A percentile compares a stretch with the other conserved stretches of the same genome.
Evolutionary conservation across 2,329 filamentous ascomycete species (phyloP).

Genomic region (Talaromyces sp.): DNA sequence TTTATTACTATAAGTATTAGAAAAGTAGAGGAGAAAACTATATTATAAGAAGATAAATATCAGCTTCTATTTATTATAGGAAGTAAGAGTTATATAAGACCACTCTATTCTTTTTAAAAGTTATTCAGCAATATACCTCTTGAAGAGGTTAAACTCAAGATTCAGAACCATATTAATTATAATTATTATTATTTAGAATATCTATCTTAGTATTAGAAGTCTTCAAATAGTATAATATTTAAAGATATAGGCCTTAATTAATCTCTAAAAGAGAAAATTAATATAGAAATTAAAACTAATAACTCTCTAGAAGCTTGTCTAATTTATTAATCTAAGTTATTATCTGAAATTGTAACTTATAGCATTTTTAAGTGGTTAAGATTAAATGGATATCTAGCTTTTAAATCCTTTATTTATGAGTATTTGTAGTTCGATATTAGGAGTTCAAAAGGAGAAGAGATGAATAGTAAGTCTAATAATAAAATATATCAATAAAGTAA

Average conservation of each 20-base stretch:
- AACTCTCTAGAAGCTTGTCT: neutral
- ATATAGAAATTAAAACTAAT: neutral
- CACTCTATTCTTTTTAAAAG: too few species aligned
- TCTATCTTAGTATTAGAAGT: too few species aligned
- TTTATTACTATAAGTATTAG: too few species aligned
- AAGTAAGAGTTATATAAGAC: too few species aligned
- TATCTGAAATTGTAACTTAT: slow-evolving; percentile 9
- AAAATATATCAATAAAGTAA: neutral
- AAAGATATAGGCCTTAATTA: neutral
- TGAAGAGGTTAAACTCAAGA: too few species aligned
- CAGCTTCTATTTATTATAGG: too few species aligned
- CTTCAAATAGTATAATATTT: too few species aligned
- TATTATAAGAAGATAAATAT: too few species aligned
- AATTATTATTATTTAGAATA: too few species aligned
- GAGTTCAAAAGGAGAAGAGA: neutral
- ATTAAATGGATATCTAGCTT: slow-evolving; percentile 1
- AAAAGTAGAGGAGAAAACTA: too few species aligned
- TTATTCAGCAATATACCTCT: too few species aligned
- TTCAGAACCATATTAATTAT: too few species aligned
- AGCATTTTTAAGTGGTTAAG: slow-evolving; percentile 12
- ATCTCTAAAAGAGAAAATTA: neutral
- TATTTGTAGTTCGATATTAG: slow-evolving; percentile 6
- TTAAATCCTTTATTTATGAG: neutral
- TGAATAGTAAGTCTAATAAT: neutral
- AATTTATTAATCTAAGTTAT: neutral